Percentiles rank a stretch among this genome's conserved stretches.
These are phyloP conservation scores for Ophiostoma tasmaniense DNA, from an alignment of 2,329 filamentous ascomycete genomes.

Conservation along the genomic window DNA sequence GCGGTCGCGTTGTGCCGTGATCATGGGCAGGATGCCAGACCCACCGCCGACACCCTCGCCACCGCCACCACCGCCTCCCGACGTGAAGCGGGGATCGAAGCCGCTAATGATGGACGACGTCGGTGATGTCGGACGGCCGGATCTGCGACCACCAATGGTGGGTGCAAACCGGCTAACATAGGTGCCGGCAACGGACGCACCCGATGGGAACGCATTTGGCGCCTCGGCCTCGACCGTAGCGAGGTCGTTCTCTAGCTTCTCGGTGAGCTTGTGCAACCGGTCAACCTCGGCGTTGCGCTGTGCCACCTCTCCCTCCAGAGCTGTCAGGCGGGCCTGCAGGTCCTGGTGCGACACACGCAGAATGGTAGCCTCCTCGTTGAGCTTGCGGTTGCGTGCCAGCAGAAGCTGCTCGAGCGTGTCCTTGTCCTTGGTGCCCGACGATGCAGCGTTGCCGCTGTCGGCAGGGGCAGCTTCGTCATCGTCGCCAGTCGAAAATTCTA, in stretches of 20 bases:
- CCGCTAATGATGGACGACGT: conserved; percentile 98
- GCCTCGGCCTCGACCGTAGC: conserved; percentile 79
- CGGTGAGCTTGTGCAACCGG: conserved; percentile 72
- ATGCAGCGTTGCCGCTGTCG: conserved; percentile 25
- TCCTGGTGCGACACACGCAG: conserved; percentile 91
- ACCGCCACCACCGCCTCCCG: conserved; percentile 42
- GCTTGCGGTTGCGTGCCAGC: conserved; percentile 89
- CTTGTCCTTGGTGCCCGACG: conserved; percentile 50
- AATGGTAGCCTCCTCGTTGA: conserved; percentile 86
- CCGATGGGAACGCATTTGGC: conserved; percentile 75
- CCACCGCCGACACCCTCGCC: conserved; percentile 61
- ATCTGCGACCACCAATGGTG: conserved; percentile 34
- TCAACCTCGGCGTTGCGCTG: conserved; percentile 79
- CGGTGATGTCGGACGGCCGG: conserved; percentile 60
- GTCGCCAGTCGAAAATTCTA: conserved; percentile 88
- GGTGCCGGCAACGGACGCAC: conserved; percentile 86
- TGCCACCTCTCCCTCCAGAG: conserved; percentile 75
- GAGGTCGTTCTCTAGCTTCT: conserved; percentile 86
- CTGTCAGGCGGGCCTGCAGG: conserved; percentile 68
- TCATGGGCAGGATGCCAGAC: conserved; percentile 91
- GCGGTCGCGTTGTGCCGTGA: conserved; percentile 92
- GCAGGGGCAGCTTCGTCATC: conserved; percentile 56
- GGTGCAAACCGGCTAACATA: conserved; percentile 74
- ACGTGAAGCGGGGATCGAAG: conserved; percentile 60
- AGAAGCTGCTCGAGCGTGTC: conserved; percentile 87